Evolutionary conservation across 106 monocot species (phyloP), one percentile per base, ranked within the genome.

Genomic region (Cymbidium sinense): DNA sequence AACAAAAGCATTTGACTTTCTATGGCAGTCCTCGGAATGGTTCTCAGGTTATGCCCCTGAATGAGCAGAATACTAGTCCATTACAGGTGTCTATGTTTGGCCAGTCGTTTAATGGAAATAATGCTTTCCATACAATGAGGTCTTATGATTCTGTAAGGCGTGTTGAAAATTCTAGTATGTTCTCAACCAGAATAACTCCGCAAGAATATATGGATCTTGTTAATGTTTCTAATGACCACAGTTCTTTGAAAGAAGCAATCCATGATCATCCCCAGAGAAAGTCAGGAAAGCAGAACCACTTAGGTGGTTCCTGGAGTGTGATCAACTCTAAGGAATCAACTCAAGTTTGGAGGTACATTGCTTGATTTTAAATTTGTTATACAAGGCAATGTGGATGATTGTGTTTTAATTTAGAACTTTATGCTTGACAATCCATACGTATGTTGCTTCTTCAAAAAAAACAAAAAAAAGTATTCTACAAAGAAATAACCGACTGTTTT

Each of bases 331-430:
- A 76, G 13, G 84, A 81, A 23, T 43, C 76, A 50, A 65, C 75
- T 30, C 34, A 50, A 27, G 50, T 70, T 70, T 43, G 54, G 81
- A 84, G 87, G 87, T 87, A 83, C 37, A 71, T n/a, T 71, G 1
- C 21, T 71, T 69, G 17, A 35, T 36, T 37, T 71, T 34, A 27
- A 25, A 4, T 9, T 9, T 62, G 2, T 47, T 18, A 1, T 67
- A 33, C 7, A 67, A 12, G 15, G 67, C 2, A 33, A 31, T 33
- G 67, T 67, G 4, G 67, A 67, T 67, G 17, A 31, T 8, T 29
- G 29, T 13, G 33, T 67, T 29, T 33, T 67, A 67, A 67, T 3
- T 33, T 67, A 31, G 33, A 27, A 20, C 2, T 25, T 67, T 67
- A 15, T 67, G 23, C 13, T 67, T 31, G 30, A 33, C 11, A 31